Base-by-base conservation (phyloP, 2,329 filamentous ascomycete genomes). In the Setomelanomma holmii region DNA sequence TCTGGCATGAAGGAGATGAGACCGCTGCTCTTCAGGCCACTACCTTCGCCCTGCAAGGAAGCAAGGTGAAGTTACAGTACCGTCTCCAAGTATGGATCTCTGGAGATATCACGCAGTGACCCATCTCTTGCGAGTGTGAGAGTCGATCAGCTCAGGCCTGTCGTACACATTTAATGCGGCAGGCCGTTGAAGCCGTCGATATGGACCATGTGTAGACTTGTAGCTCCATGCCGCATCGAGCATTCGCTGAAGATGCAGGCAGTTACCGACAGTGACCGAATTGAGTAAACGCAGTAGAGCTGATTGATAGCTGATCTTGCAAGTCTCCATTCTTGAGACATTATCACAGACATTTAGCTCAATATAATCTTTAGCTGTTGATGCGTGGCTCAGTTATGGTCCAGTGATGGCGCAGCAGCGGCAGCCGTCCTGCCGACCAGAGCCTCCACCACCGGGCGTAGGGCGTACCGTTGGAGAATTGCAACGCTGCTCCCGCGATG, bases 391-490 rank as follows among this genome's bases (percentile, higher is more conserved):
- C 51, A 45, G 49, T 55, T 42, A 49, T 52, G 63, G 61, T 56
- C 61, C 63, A 66, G 57, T 55, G 47, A 51, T 52, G 63, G 63
- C 57, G 63, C 63, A 66, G 57, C 57, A 8, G 34, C 38, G 48
- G 55, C 23, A 40, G 39, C 47, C 45, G 43, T 49, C 16, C 27
- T 48, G 21, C 19, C 44, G 44, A 49, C 40, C 30, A 51, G 51
- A 59, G 64, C 57, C 58, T 56, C 51, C 47, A 57, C 44, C 52
- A 43, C 52, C 49, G 56, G 54, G 48, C 58, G 58, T 54, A 61
- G 50, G 58, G 58, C 57, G 58, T 55, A 45, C 53, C 50, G 56
- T 53, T 30, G 48, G 39, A 22, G 36, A 19, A 35, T 17, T 47
- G 51, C 38, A 43, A 43, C 52, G 49, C 52, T 44, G 47, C n/a